Evolutionary conservation across 352 stramenopile species (phyloP).

Genomic region (Phytophthora crassamura): DNA sequence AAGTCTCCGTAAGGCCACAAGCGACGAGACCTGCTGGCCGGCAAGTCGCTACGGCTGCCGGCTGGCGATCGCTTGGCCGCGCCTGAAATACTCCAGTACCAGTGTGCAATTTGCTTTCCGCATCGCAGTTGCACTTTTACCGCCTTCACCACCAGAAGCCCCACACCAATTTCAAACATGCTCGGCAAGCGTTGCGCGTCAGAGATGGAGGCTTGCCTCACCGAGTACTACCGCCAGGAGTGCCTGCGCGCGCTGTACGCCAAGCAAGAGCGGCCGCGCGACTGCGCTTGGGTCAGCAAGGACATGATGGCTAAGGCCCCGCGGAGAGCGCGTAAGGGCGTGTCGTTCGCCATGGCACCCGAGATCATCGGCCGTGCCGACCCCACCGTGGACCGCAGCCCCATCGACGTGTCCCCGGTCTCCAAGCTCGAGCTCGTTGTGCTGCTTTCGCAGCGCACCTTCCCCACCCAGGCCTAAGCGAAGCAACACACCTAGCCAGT

Average conservation of each 20-base stretch:
- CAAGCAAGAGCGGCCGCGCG: slow-evolving; percentile 53
- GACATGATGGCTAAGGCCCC: slow-evolving; percentile 54
- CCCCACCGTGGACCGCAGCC: slow-evolving; percentile 70
- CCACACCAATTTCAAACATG: slow-evolving; percentile 33
- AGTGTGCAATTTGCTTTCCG: slow-evolving; percentile 51
- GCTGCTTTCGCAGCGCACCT: slow-evolving; percentile 77
- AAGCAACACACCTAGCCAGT: neutral
- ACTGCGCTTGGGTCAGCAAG: slow-evolving; percentile 57
- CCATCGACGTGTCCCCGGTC: slow-evolving; percentile 80
- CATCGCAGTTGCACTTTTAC: slow-evolving; percentile 34
- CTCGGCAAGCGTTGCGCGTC: slow-evolving; percentile 76
- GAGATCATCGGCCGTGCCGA: slow-evolving; percentile 83
- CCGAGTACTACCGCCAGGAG: slow-evolving; percentile 86
- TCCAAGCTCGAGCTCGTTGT: slow-evolving; percentile 78
- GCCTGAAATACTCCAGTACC: slow-evolving; percentile 36
- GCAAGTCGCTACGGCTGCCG: slow-evolving; percentile 24
- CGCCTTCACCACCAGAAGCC: slow-evolving; percentile 17
- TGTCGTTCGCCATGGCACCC: slow-evolving; percentile 62
- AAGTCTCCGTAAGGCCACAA: slow-evolving; percentile 38
- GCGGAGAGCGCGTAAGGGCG: slow-evolving; percentile 55
- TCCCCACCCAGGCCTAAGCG: slow-evolving; percentile 55
- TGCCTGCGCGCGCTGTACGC: slow-evolving; percentile 80
- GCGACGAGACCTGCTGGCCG: slow-evolving; percentile 42
- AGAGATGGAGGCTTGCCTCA: slow-evolving; percentile 78
- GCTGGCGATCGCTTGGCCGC: slow-evolving; percentile 10